Conservation (phyloP, 2,329 filamentous ascomycete genomes). For the Bipolaris zeicola region DNA sequence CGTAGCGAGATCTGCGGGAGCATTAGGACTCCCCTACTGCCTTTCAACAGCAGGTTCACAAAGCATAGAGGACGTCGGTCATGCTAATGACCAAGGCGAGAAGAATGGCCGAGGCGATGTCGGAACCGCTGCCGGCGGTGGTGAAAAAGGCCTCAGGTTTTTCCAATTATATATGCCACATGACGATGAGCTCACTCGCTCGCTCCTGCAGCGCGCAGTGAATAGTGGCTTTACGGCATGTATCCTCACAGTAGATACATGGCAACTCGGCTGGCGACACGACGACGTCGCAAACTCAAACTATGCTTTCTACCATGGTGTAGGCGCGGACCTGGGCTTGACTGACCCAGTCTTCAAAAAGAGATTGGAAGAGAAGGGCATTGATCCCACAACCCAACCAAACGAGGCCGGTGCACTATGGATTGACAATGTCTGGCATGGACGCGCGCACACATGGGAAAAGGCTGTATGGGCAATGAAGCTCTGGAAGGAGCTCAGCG, state of each 20-base stretch:
- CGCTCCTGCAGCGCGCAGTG: constrained; percentile 61
- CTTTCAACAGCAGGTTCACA: constrained; percentile 63
- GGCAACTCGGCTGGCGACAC: constrained; percentile 67
- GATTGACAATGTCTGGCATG: constrained; percentile 71
- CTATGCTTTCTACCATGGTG: constrained; percentile 67
- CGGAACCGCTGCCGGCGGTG: constrained; percentile 8
- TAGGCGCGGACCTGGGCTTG: constrained; percentile 64
- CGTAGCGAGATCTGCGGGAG: constrained; percentile 64
- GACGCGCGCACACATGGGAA: constrained; percentile 67
- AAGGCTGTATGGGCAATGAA: constrained; percentile 69
- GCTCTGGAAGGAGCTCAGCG: constrained; percentile 60
- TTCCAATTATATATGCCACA: constrained; percentile 70
- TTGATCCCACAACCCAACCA: constrained; percentile 59
- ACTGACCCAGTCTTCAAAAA: constrained; percentile 65
- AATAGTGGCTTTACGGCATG: constrained; percentile 62
- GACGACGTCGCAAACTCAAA: constrained; percentile 62
- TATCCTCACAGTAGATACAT: constrained; percentile 68
- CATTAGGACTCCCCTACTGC: constrained; percentile 64
- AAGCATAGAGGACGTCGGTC: constrained; percentile 63
- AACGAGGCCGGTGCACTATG: constrained; percentile 64
- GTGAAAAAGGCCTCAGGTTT: constrained; percentile 53
- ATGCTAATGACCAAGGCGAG: constrained; percentile 56
- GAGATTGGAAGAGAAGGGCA: constrained; percentile 56
- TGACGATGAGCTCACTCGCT: constrained; percentile 64
- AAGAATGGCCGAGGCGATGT: constrained; percentile 1